Conservation (phyloP, 805 yeast species). For the Wickerhamomyces pijperi region DNA sequence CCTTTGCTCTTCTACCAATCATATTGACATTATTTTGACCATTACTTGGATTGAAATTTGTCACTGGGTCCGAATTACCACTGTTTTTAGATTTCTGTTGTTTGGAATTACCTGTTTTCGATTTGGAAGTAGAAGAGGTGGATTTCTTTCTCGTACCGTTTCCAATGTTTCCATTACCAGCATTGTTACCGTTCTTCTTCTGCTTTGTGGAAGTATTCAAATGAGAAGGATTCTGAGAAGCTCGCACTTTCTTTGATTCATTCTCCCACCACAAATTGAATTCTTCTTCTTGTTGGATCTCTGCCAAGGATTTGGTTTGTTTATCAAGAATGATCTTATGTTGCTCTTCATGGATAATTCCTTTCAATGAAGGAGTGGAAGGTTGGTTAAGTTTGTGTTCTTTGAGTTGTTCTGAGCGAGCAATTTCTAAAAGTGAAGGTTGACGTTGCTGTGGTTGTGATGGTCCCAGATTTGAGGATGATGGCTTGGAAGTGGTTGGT, state of each 20-base stretch:
- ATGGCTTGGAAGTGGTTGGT: slow-evolving; percentile 4
- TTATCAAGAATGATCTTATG: slow-evolving; percentile 22
- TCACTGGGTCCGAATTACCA: too few relatives aligned
- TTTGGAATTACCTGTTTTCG: too few relatives aligned
- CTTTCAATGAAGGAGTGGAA: slow-evolving; percentile 25
- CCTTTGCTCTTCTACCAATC: too few relatives aligned
- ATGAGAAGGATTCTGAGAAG: slow-evolving; percentile 15
- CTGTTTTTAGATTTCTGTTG: too few relatives aligned
- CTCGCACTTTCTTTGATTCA: slow-evolving; percentile 59
- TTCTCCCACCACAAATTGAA: slow-evolving; percentile 85
- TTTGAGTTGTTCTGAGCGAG: slow-evolving; percentile 1
- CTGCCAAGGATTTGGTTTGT: slow-evolving; percentile 42
- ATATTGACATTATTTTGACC: too few relatives aligned
- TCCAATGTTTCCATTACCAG: too few relatives aligned
- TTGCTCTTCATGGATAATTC: slow-evolving; percentile 37
- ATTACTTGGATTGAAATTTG: too few relatives aligned
- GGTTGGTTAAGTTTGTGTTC: background rate
- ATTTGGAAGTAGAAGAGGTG: too few relatives aligned
- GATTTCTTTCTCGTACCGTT: too few relatives aligned
- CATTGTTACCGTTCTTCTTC: too few relatives aligned
- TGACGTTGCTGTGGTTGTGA: slow-evolving; percentile 12
- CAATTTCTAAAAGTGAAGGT: slow-evolving; percentile 5
- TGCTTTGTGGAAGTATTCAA: too few relatives aligned
- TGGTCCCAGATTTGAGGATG: slow-evolving; percentile 8
- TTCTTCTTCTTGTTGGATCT: slow-evolving; percentile 71